Evolutionary conservation across 116 monocot genomes (phyloP).

Genomic region (Zostera marina): DNA sequence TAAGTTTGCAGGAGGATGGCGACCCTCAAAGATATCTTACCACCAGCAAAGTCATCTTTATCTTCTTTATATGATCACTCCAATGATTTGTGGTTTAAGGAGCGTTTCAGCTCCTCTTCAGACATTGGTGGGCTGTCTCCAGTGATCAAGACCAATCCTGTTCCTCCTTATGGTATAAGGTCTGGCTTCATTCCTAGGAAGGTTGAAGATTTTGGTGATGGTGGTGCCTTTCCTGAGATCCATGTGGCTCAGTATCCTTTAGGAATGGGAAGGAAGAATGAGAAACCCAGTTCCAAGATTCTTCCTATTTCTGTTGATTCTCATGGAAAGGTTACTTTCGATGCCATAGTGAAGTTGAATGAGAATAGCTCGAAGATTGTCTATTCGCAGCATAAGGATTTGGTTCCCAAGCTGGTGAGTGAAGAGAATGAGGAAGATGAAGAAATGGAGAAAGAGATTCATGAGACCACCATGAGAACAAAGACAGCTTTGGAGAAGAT

Average conservation of each 20-base stretch:
- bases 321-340: conserved; percentile 78
- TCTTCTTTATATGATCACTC: conserved; percentile 73
- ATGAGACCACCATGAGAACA: conserved; percentile 40
- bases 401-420: conserved; percentile 32
- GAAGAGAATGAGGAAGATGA: conserved; percentile 10
- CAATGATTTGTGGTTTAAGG: conserved; percentile 84
- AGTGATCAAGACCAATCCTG: conserved; percentile 19
- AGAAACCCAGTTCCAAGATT: conserved; percentile 72
- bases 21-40: conserved; percentile 27
- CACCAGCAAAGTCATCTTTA: conserved; percentile 42
- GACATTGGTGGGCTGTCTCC: conserved; percentile 3
- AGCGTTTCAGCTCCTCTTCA: conserved; percentile 11
- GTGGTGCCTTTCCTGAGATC: conserved; percentile 94
- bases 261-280: conserved; percentile 76
- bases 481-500: conserved; percentile 91
- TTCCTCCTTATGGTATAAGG: conserved; percentile 75
- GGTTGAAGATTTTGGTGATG: conserved; percentile 71
- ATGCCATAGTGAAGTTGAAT: conserved; percentile 82
- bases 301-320: conserved; percentile 84
- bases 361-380: conserved; percentile 85
- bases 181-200: conserved; percentile 75
- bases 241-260: conserved; percentile 94
- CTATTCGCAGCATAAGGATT: conserved; percentile 29
- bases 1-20: conserved; percentile 5
- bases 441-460: conserved; percentile 5